Evolutionary conservation across 345 rosid genomes (phyloP).

Genomic region (Gossypium sturtianum): DNA sequence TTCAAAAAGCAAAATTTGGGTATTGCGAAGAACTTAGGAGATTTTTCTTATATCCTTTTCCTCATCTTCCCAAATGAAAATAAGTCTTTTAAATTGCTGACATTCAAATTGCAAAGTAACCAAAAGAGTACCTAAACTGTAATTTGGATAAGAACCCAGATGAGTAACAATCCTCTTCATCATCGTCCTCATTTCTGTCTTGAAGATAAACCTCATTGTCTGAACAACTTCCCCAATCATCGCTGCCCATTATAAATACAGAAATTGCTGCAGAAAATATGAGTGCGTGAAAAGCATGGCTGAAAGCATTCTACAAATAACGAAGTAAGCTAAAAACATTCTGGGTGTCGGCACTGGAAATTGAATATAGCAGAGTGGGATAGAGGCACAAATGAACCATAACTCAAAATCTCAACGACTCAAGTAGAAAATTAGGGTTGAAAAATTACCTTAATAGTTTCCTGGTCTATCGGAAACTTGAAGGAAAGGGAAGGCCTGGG

Average conservation of each 20-base stretch:
- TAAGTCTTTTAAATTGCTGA: background rate
- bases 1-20: background rate
- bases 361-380: no score
- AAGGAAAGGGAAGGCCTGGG: no score
- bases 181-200: constrained; percentile 5
- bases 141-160: constrained; percentile 15
- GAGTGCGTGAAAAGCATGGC: background rate
- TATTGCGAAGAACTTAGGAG: background rate
- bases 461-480: no score
- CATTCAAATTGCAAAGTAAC: background rate
- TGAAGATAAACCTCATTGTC: constrained; percentile 8
- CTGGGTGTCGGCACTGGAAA: background rate
- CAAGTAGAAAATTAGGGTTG: no score
- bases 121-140: constrained; percentile 24
- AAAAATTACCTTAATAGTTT: no score
- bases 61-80: background rate
- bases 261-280: background rate
- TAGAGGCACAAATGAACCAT: no score
- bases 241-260: constrained; percentile 6
- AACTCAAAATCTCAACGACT: no score
- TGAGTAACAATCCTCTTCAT: constrained; percentile 15
- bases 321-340: background rate
- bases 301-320: background rate
- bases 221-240: constrained; percentile 9
- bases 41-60: background rate